phyloP scores from a whole-genome alignment of 2,329 filamentous ascomycete genomes.

The Zalaria obscura region DNA sequence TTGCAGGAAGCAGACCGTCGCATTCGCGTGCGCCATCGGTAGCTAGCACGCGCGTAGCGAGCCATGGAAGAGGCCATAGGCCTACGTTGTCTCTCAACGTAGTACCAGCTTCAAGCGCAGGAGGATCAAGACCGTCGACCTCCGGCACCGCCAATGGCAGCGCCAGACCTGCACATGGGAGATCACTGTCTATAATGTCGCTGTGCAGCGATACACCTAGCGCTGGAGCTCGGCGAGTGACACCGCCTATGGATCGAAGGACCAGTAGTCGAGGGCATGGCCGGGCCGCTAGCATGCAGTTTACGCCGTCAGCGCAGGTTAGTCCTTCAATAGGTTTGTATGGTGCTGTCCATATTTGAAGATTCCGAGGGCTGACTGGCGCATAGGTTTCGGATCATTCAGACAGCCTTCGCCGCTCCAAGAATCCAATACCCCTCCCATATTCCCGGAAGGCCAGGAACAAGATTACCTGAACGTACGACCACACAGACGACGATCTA shows the following conservation, averaged over 20 bases:
- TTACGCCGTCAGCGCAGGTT: conserved; percentile 25
- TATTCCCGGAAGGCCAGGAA: conserved; percentile 9
- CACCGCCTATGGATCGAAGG: conserved; percentile 5
- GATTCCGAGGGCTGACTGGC: no score
- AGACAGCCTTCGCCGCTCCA: conserved; percentile 28
- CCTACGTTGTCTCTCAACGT: conserved; percentile 50
- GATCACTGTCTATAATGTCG: conserved; percentile 36
- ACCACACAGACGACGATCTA: conserved; percentile 12
- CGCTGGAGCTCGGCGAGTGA: conserved; percentile 8
- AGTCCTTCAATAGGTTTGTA: conserved; percentile 1
- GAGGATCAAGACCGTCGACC: neutral
- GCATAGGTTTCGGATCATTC: conserved; percentile 3
- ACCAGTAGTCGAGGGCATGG: conserved; percentile 51
- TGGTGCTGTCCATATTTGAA: neutral
- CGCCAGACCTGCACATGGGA: conserved; percentile 30
- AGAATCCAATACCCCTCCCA: conserved; percentile 22
- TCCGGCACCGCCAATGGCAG: conserved; percentile 8
- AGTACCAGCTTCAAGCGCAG: neutral
- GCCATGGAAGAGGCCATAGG: conserved; percentile 39
- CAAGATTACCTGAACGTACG: conserved; percentile 11
- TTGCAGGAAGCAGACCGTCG: conserved; percentile 13
- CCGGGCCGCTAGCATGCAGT: conserved; percentile 70
- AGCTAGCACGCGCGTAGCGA: conserved; percentile 2
- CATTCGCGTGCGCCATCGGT: conserved; percentile 8
- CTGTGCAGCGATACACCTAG: conserved; percentile 27